Evolutionary conservation across 371 early-diverging fungal genomes (phyloP), one percentile per base, ranked within the genome.

Genomic region (Capniomyces stellatus): DNA sequence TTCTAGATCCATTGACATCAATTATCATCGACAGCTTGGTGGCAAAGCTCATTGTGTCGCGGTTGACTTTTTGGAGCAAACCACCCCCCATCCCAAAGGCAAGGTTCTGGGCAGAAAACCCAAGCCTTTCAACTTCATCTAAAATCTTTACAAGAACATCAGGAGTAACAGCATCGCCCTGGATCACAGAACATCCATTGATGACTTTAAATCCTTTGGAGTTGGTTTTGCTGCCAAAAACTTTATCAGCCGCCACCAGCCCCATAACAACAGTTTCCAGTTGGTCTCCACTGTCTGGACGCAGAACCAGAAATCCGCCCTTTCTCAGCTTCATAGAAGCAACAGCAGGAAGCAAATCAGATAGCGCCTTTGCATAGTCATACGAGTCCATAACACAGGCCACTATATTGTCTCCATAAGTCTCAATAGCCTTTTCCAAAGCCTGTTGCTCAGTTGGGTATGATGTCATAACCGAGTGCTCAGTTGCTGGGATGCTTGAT

Each of bases 81-180:
- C 80, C 85, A 44, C 79, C 84, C 22, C 89, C 89, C 89, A 89
- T 89, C 21, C 89, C 89, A 55, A 83, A 84, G 0, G 79, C 81
- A 21, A 83, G 75, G 58, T 75, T 77, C 46, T 77, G 73, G 22
- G 82, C 79, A 10, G 83, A 60, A 58, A 64, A 89, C 8, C 79
- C 79, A 0, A 64, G 77, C 1, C 57, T 60, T 39, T 63, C 41
- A 21, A 78, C 73, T 1, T 76, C 79, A 0, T 58, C 64, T 42
- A 84, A 59, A 29, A 89, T 82, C 3, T 30, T 43, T 10, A 51
- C 44, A 25, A 86, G 54, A 2, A 71, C 60, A 1, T 54, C 40
- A 29, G 67, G 62, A n/a, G 64, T 75, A 27, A 89, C 75, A 19
- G 81, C 87, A 56, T 89, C 89, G 41, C 89, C 87, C 58, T 89